Evolutionary conservation across 345 rosid species (phyloP).

Genomic region (Anastatica hierochuntica): DNA sequence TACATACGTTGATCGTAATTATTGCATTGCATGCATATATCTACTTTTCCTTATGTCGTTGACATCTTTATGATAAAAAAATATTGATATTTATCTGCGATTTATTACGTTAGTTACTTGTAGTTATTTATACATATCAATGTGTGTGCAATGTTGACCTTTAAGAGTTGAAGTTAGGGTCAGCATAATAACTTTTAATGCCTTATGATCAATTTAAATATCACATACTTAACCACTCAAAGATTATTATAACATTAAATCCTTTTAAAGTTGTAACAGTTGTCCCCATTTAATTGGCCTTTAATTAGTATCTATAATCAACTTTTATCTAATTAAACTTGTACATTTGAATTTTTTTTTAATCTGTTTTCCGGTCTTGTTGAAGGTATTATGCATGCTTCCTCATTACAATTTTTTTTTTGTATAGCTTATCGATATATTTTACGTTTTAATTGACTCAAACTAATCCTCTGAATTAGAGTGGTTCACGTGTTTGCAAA

Average conservation of each 20-base stretch:
- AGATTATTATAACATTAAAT: background rate
- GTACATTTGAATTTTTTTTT: too few relatives aligned
- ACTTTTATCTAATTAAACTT: too few relatives aligned
- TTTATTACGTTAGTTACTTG: conserved; percentile 8
- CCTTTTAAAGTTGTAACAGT: background rate
- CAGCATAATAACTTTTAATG: conserved; percentile 9
- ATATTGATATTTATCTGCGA: background rate
- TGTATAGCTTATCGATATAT: too few relatives aligned
- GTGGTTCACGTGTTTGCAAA: too few relatives aligned
- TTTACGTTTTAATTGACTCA: too few relatives aligned
- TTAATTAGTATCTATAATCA: background rate
- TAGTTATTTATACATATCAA: conserved; percentile 7
- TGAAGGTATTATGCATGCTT: conserved; percentile 17
- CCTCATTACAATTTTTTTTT: background rate
- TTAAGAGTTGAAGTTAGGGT: conserved; percentile 13
- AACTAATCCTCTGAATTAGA: too few relatives aligned
- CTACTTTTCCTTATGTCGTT: background rate
- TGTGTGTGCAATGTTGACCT: conserved; percentile 4
- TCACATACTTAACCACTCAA: background rate
- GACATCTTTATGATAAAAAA: background rate
- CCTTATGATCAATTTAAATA: background rate
- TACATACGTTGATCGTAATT: too few relatives aligned
- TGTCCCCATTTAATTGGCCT: conserved; percentile 2
- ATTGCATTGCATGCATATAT: too few relatives aligned
- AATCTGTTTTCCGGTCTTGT: background rate